A percentile compares a stretch with the other conserved stretches of the same genome.
Conservation (phyloP, 768 basidiomycete genomes). For the Hygrocybe coccinea region DNA sequence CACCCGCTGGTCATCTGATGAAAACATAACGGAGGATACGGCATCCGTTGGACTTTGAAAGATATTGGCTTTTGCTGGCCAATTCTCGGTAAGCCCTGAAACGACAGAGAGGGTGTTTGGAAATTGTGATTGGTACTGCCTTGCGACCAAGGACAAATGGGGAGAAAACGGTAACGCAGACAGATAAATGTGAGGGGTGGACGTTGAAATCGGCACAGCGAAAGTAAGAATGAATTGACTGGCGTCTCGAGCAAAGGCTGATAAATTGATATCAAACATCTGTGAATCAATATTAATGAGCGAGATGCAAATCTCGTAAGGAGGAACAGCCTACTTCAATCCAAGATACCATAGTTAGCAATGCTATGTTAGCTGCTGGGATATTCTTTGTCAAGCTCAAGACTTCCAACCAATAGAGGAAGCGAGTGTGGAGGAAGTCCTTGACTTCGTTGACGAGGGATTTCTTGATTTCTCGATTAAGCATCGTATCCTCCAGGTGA, state of each 20-base stretch:
- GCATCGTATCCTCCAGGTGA: slow-evolving; percentile 18
- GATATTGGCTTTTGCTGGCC: slow-evolving; percentile 17
- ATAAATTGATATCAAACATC: background rate
- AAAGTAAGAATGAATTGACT: slow-evolving; percentile 29
- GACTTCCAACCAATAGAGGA: slow-evolving; percentile 33
- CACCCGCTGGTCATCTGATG: slow-evolving; percentile 6
- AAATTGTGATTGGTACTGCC: slow-evolving; percentile 11
- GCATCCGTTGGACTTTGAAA: slow-evolving; percentile 14
- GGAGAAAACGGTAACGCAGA: slow-evolving; percentile 36
- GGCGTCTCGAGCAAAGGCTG: slow-evolving; percentile 21
- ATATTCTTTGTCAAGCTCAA: slow-evolving; percentile 23
- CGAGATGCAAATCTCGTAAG: background rate
- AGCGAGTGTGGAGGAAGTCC: slow-evolving; percentile 18
- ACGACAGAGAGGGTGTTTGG: slow-evolving; percentile 11
- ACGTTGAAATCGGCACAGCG: slow-evolving; percentile 23
- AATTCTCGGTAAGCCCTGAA: slow-evolving; percentile 10
- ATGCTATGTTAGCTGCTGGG: background rate
- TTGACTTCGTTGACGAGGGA: slow-evolving; percentile 13
- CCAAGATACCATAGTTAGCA: slow-evolving; percentile 6
- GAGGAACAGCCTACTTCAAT: slow-evolving; percentile 7
- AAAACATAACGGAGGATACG: slow-evolving; percentile 4
- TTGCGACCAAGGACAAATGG: slow-evolving; percentile 9
- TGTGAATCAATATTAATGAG: background rate
- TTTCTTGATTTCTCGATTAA: background rate
- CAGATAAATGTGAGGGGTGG: slow-evolving; percentile 36